phyloP scores from a whole-genome alignment of 2,329 filamentous ascomycete species.

The Rutstroemia sp. region DNA sequence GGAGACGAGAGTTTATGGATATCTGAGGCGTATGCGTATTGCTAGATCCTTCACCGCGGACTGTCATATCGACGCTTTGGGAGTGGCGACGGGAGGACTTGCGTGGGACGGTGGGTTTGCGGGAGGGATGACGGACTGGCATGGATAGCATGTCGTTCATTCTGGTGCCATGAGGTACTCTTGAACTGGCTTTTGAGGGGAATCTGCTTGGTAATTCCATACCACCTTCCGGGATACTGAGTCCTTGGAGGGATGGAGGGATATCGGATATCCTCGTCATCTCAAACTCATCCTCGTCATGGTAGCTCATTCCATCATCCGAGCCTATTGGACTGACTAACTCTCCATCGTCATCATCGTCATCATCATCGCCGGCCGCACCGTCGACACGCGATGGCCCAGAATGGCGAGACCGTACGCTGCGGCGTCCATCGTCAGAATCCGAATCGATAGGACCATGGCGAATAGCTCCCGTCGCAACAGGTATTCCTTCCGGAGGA shows the following conservation, averaged over 20 bases:
- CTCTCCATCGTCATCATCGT: conserved; percentile 12
- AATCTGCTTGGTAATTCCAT: conserved; percentile 51
- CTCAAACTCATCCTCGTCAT: conserved; percentile 37
- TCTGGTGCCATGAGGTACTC: conserved; percentile 16
- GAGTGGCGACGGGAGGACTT: conserved; percentile 60
- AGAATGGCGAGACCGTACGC: conserved; percentile 30
- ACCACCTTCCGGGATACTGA: conserved; percentile 36
- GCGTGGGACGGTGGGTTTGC: conserved; percentile 48
- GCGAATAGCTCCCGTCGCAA: conserved; percentile 36
- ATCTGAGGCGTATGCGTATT: conserved; percentile 15
- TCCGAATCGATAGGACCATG: conserved; percentile 59
- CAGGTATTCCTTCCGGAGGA: conserved; percentile 58
- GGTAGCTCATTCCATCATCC: conserved; percentile 40
- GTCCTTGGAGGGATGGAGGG: conserved; percentile 52
- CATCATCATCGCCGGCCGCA: conserved; percentile 11
- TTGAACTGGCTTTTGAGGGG: conserved; percentile 49
- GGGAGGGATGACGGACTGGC: conserved; percentile 13
- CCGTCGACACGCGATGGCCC: conserved; percentile 29
- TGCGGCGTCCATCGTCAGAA: conserved; percentile 33
- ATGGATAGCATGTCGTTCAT: conserved; percentile 33
- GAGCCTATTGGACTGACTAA: conserved; percentile 23
- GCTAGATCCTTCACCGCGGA: conserved; percentile 8
- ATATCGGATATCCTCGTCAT: conserved; percentile 38
- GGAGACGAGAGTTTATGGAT: conserved; percentile 33
- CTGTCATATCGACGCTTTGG: conserved; percentile 21